These are phyloP conservation scores for Acephala macrosclerotiorum DNA, from an alignment of 2,329 filamentous ascomycete genomes.

Conservation along the genomic window DNA sequence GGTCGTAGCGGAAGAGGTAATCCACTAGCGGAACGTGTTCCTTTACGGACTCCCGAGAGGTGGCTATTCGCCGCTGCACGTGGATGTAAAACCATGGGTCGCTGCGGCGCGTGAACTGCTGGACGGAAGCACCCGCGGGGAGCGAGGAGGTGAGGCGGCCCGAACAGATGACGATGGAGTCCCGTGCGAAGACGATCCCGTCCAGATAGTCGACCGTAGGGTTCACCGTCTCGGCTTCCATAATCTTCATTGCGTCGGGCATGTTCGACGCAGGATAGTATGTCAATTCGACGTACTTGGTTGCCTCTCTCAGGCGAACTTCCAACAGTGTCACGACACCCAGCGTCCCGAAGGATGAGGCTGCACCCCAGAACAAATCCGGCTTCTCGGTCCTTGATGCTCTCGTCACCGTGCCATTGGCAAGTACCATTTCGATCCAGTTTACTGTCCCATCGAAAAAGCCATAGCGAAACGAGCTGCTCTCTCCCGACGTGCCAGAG, in stretches of 20 bases:
- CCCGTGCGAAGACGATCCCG: slow-evolving; percentile 59
- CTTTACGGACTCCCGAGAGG: slow-evolving; percentile 22
- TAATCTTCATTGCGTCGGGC: slow-evolving; percentile 40
- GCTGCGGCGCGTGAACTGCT: slow-evolving; percentile 56
- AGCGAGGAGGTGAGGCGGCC: slow-evolving; percentile 55
- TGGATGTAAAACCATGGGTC: slow-evolving; percentile 75
- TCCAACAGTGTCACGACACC: slow-evolving; percentile 68
- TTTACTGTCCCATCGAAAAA: slow-evolving; percentile 71
- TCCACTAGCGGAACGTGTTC: slow-evolving; percentile 53
- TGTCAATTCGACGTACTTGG: slow-evolving; percentile 60
- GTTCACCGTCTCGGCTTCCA: slow-evolving; percentile 21
- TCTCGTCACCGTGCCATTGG: slow-evolving; percentile 60
- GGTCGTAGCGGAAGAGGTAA: no score
- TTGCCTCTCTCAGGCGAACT: slow-evolving; percentile 60
- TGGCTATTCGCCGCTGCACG: no score
- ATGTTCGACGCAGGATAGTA: slow-evolving; percentile 51
- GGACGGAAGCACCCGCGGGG: slow-evolving; percentile 36
- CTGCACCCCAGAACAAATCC: slow-evolving; percentile 66
- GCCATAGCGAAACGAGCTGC: slow-evolving; percentile 69
- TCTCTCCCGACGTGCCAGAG: slow-evolving; percentile 71
- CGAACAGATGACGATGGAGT: slow-evolving; percentile 60
- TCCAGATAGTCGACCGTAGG: slow-evolving; percentile 64
- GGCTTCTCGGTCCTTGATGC: slow-evolving; percentile 51
- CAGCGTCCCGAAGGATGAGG: slow-evolving; percentile 65
- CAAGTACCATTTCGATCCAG: slow-evolving; percentile 68